A percentile compares a stretch with the other conserved stretches of the same genome.
phyloP scores from a whole-genome alignment of 2,329 filamentous ascomycete genomes.

The Colletotrichum sp. region DNA sequence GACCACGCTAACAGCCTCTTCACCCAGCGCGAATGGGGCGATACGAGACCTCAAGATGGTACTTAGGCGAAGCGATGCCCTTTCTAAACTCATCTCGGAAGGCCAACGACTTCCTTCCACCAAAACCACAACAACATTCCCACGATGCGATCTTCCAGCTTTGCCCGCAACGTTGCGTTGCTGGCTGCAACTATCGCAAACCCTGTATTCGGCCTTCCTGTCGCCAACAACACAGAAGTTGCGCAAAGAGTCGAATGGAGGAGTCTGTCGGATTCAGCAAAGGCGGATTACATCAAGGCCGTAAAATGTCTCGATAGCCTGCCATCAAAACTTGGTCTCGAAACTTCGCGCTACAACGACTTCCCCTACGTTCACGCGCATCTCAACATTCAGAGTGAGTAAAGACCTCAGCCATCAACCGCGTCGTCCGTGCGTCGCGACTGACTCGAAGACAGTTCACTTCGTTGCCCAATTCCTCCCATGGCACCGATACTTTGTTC shows the following conservation, averaged over 20 bases:
- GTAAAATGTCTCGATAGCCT: constrained; percentile 31
- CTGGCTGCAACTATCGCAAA: neutral
- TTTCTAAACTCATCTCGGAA: neutral
- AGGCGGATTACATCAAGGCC: constrained; percentile 17
- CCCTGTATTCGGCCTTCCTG: neutral
- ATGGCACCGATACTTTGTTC: constrained; percentile 39
- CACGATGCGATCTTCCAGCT: neutral
- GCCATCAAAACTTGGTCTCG: constrained; percentile 28
- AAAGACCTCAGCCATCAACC: neutral
- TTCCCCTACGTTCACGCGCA: constrained; percentile 32
- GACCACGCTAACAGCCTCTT: neutral
- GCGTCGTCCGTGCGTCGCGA: neutral
- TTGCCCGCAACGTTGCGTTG: neutral
- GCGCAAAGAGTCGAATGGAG: constrained; percentile 3
- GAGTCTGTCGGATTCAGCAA: neutral
- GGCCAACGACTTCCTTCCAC: neutral
- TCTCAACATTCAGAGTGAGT: constrained; percentile 13
- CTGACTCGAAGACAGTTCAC: constrained; percentile 27
- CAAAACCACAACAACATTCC: neutral
- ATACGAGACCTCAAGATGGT: neutral
- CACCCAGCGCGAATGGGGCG: neutral
- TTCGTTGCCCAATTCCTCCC: constrained; percentile 33
- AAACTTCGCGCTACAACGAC: constrained; percentile 33
- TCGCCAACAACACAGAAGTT: neutral
- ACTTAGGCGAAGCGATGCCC: neutral